A percentile compares a stretch with the other conserved stretches of the same genome.
Conservation (phyloP, 768 basidiomycete genomes). For the Neoboletus subvelutipes region DNA sequence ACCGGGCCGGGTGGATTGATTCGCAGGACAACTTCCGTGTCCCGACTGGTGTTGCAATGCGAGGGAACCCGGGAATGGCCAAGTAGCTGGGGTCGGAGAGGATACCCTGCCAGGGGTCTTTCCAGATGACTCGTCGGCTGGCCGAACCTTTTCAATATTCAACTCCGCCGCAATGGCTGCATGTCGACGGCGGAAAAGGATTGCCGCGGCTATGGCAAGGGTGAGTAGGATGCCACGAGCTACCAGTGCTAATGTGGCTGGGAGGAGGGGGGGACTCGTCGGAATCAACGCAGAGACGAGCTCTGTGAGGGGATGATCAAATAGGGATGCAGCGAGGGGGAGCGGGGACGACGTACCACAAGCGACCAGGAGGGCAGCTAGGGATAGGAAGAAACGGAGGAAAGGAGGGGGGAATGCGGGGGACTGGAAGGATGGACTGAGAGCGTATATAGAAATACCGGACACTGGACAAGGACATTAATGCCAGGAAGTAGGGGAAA, state of each 20-base stretch:
- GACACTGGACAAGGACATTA: slow-evolving; percentile 22
- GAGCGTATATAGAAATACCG: slow-evolving; percentile 25
- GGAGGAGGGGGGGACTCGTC: slow-evolving; percentile 25
- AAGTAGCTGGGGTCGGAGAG: slow-evolving; percentile 32
- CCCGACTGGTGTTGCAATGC: slow-evolving; percentile 9
- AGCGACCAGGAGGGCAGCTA: slow-evolving; percentile 22
- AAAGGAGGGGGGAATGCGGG: slow-evolving; percentile 7
- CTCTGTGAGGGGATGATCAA: slow-evolving; percentile 14
- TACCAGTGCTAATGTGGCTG: slow-evolving; percentile 23
- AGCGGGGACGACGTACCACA: slow-evolving; percentile 25
- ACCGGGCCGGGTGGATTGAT: neutral
- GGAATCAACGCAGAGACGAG: slow-evolving; percentile 26
- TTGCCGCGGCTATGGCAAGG: slow-evolving; percentile 12
- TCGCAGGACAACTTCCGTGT: neutral
- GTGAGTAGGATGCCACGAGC: slow-evolving; percentile 23
- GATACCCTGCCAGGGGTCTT: slow-evolving; percentile 21
- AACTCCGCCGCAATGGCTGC: neutral
- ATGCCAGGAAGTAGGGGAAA: neutral
- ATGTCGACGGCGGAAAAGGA: slow-evolving; percentile 5
- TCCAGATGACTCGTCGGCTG: neutral
- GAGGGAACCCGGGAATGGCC: slow-evolving; percentile 34
- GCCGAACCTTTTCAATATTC: slow-evolving; percentile 16
- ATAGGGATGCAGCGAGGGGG: too few species aligned
- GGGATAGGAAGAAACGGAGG: slow-evolving; percentile 15
- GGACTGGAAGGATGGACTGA: slow-evolving; percentile 8